These are phyloP conservation scores for Botryotinia globosa DNA, from an alignment of 2,329 filamentous ascomycete genomes.

Conservation along the genomic window DNA sequence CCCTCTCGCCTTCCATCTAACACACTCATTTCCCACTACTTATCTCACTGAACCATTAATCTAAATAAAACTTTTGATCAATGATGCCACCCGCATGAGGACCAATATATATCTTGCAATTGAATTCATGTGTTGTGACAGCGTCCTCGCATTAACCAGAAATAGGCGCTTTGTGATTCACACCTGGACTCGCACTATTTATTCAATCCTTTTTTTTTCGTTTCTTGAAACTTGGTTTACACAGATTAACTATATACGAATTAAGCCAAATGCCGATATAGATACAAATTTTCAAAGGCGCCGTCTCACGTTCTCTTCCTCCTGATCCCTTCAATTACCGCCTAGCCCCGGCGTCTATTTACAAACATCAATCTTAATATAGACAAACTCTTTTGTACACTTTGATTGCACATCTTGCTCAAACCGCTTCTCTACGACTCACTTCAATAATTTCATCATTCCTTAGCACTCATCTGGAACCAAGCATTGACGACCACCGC, in stretches of 20 bases:
- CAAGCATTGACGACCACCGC: slow-evolving; percentile 79
- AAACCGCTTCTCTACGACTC: background rate
- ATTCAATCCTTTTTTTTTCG: background rate
- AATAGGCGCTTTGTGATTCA: background rate
- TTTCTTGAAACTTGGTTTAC: background rate
- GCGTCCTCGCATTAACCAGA: background rate
- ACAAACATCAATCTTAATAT: background rate
- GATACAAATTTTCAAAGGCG: background rate
- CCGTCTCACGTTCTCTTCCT: background rate
- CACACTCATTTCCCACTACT: background rate
- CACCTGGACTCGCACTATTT: background rate
- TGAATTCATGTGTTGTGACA: background rate
- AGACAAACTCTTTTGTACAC: background rate
- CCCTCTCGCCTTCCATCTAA: background rate
- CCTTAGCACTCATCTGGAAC: slow-evolving; percentile 64
- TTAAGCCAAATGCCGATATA: background rate
- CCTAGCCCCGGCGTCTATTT: background rate
- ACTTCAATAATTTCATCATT: background rate
- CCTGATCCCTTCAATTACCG: background rate
- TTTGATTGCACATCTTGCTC: background rate
- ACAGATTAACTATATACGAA: background rate
- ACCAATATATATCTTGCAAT: background rate
- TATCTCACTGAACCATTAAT: background rate
- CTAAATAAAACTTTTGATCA: background rate
- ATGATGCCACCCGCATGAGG: background rate